Base-by-base conservation (phyloP, 164 flowering plant species). In the Berberis thunbergii region DNA sequence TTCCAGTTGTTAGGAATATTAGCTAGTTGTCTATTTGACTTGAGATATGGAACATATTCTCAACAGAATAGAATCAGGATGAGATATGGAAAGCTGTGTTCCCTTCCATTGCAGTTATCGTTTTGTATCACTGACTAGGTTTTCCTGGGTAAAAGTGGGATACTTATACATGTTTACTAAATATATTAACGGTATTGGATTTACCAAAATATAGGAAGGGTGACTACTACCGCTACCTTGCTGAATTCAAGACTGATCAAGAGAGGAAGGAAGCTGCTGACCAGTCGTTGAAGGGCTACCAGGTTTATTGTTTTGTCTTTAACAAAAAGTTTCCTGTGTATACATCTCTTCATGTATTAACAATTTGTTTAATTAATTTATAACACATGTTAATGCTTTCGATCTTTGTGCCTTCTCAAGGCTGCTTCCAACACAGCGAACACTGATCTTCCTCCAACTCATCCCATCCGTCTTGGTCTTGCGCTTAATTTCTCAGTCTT, bases 401-500 rank as follows among this genome's bases (percentile, higher is more conserved):
- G 62, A 8, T 73, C 59, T 11, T 62, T 45, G 64, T 65, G 5
- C 64, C 44, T 64, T n/a, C 59, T 45, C 7, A 68, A 86, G 96
- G 85, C 89, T 76, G 96, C 94, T 66, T 74, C 89, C 38, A 74
- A 77, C 62, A 71, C 80, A 40, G 96, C 96, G 48, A 82, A 64
- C 52, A 73, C 84, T 10, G 96, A 89, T 43, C 91, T 89, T 55
- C 86, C 94, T 43, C 79, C 96, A 54, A 89, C 96, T 44, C 96
- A 89, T 70, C 94, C 96, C 2, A 87, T 87, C 60, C 90, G 96
- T 55, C 87, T 89, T 55, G 93, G 96, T 53, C 85, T 89, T 64
- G 93, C 93, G 45, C 84, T 89, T 46, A 89, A 89, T 82, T 89
- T 86, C 80, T 89, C 91, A 55, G 91, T 89, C 11, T 86, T 89